Base-by-base conservation (phyloP, 2,329 filamentous ascomycete genomes). In the Neopestalotiopsis clavispora region DNA sequence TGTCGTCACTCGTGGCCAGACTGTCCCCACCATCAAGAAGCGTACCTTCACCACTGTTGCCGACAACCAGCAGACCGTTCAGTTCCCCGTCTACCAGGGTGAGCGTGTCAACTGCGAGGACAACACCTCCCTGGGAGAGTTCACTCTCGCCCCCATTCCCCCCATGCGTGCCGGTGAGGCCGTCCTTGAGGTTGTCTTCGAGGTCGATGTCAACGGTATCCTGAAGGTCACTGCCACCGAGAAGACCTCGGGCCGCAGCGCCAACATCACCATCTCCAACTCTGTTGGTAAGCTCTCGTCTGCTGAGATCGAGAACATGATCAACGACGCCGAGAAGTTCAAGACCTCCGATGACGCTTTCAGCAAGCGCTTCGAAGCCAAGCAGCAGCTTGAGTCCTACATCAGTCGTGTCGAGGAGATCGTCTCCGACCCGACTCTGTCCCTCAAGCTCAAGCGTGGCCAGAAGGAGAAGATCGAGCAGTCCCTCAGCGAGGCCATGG, bases 211-310 rank as follows among this genome's bases (percentile, higher is more conserved):
- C 89, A 99, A 99, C 89, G 96, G 96, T 92, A 97, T 98, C 83
- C 92, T 99, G 75, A 99, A 99, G 91, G 96, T 98, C 79, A 98
- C 95, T 72, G 96, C 96, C 75, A 98, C 95, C 62, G 96, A 99
- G 90, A 99, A 99, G 91, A 95, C 94, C 76, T 97, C 96, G 42
- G 96, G 96, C 79, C 95, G 96, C 83, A 96, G 89, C 80, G 96
- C 96, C 85, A 99, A 99, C 91, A 99, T 99, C 84, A 99, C 96
- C 82, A 99, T 99, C 85, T 94, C 94, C 85, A 99, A 99, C 91
- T 97, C 96, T 70, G 95, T 99, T 78, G 96, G 96, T 83, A 99
- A 99, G 89, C 94, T 99, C 75, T 97, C 94, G 72, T 93, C 92
- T 67, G 85, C 85, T 72, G 96, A 99, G 87, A 99, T 99, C 74